Evolutionary conservation across 2,329 filamentous ascomycete genomes (phyloP).

Genomic region (Cladosporium austrohemisphaericum): DNA sequence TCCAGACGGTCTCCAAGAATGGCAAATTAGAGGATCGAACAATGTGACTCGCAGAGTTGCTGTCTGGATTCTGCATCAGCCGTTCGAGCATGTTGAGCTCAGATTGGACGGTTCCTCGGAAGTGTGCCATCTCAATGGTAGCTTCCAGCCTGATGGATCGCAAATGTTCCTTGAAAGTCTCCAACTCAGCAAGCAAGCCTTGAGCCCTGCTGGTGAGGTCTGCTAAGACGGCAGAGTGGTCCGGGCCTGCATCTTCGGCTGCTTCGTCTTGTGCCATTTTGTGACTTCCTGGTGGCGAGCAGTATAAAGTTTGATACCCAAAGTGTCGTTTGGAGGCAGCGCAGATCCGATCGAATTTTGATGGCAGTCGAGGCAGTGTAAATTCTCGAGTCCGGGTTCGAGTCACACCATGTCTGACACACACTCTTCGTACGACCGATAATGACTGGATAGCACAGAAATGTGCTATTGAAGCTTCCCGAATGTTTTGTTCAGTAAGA

Average conservation of each 20-base stretch:
- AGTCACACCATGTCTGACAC: no score
- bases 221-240: slow-evolving; percentile 17
- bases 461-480: no score
- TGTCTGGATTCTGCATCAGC: slow-evolving; percentile 25
- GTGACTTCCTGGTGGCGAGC: not conserved
- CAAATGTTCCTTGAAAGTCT: slow-evolving; percentile 37
- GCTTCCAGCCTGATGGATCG: slow-evolving; percentile 34
- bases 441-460: no score
- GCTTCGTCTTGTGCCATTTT: slow-evolving; percentile 3
- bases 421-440: no score
- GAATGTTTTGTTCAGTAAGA: no score
- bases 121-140: slow-evolving; percentile 34
- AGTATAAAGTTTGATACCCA: no score
- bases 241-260: slow-evolving; percentile 3
- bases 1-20: slow-evolving; percentile 63
- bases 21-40: slow-evolving; percentile 63
- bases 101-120: slow-evolving; percentile 33
- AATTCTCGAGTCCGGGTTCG: no score
- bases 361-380: no score
- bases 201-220: slow-evolving; percentile 38
- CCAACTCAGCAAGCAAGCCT: slow-evolving; percentile 39
- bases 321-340: not conserved
- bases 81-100: slow-evolving; percentile 33
- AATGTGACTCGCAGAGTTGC: slow-evolving; percentile 44
- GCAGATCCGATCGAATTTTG: not conserved